phyloP scores from a whole-genome alignment of 2,329 filamentous ascomycete genomes.

The Proliferodiscus dingleyae region DNA sequence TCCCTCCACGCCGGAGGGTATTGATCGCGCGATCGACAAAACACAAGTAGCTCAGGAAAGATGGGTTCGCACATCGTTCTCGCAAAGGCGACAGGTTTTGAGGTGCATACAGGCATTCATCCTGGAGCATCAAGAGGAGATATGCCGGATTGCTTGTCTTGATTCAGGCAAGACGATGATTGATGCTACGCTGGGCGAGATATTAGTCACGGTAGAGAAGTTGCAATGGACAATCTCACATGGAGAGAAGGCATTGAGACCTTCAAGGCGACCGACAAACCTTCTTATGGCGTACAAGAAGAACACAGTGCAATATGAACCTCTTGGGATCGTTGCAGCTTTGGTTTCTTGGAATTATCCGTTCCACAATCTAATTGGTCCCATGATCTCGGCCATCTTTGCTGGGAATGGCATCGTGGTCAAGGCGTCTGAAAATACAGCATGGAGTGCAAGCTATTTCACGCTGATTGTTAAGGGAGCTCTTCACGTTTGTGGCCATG shows the following conservation, averaged over 20 bases:
- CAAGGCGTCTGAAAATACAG: constrained; percentile 92
- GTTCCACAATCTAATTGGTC: constrained; percentile 91
- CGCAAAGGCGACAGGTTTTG: constrained; percentile 72
- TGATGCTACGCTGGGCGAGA: constrained; percentile 90
- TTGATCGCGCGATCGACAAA: constrained; percentile 72
- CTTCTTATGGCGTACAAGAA: constrained; percentile 93
- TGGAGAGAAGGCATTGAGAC: constrained; percentile 73
- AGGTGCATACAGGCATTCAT: constrained; percentile 77
- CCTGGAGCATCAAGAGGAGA: constrained; percentile 81
- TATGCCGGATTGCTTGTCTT: constrained; percentile 78
- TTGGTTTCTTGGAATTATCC: constrained; percentile 97
- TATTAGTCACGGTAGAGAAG: constrained; percentile 90
- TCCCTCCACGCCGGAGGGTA: constrained; percentile 68
- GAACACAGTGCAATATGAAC: constrained; percentile 87
- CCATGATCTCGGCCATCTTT: constrained; percentile 86
- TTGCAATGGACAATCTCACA: constrained; percentile 90
- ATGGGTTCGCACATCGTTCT: constrained; percentile 77
- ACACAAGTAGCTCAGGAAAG: constrained; percentile 68
- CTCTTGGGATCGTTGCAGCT: constrained; percentile 85
- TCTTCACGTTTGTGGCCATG: constrained; percentile 75
- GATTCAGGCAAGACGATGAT: constrained; percentile 97
- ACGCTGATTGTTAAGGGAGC: constrained; percentile 72
- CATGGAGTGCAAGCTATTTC: constrained; percentile 87
- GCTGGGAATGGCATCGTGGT: constrained; percentile 87
- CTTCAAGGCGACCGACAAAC: constrained; percentile 76